phyloP scores from a whole-genome alignment of 768 basidiomycete genomes.

The Postia placenta region DNA sequence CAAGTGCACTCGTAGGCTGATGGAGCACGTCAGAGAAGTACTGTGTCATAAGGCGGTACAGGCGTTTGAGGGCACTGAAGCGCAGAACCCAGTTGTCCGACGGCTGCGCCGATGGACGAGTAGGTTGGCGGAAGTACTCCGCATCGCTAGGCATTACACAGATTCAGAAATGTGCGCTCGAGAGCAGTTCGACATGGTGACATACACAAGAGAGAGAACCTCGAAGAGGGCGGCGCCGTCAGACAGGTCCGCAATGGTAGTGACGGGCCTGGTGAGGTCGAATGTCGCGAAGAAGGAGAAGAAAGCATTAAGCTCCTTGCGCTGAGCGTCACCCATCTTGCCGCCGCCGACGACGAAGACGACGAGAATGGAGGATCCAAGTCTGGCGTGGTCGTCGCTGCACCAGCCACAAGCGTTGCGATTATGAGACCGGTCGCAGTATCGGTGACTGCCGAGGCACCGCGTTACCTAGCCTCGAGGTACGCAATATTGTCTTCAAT shows the following conservation, averaged over 20 bases:
- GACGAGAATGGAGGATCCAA: background rate
- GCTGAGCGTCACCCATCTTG: conserved; percentile 27
- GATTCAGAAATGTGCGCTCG: background rate
- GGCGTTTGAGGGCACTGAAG: conserved; percentile 74
- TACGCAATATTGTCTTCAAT: no score
- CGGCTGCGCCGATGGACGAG: conserved; percentile 51
- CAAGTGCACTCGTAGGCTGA: conserved; percentile 68
- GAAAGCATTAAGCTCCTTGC: conserved; percentile 74
- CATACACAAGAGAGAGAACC: conserved; percentile 72
- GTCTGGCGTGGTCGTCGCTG: background rate
- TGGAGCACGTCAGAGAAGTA: conserved; percentile 83
- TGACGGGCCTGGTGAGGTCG: conserved; percentile 55
- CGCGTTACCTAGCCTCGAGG: no score
- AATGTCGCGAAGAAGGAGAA: conserved; percentile 77
- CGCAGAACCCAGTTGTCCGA: conserved; percentile 89
- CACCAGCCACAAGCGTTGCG: no score
- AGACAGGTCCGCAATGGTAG: conserved; percentile 62
- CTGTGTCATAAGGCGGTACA: conserved; percentile 85
- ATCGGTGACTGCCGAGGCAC: no score
- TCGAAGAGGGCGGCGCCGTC: conserved; percentile 77
- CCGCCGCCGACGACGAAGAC: background rate
- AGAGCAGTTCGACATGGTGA: conserved; percentile 7
- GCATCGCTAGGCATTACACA: conserved; percentile 48
- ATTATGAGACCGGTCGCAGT: no score
- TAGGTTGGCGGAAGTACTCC: conserved; percentile 66